Percentiles rank a stretch among this genome's conserved stretches.
These are phyloP conservation scores for Ustilago crameri DNA, from an alignment of 1,284 basidiomycete species.

Conservation along the genomic window DNA sequence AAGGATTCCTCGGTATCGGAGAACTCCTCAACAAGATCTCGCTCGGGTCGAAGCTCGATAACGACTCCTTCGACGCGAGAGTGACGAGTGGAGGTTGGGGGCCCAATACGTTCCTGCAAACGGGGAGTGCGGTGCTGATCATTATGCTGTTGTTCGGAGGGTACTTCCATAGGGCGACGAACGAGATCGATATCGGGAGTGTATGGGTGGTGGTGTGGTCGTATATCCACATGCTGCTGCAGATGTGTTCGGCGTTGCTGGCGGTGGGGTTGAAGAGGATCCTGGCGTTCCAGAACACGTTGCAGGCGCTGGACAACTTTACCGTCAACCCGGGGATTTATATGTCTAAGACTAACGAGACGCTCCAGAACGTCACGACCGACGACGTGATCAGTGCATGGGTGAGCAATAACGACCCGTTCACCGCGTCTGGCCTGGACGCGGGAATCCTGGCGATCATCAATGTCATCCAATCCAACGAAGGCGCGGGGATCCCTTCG, in stretches of 20 bases:
- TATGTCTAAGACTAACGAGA: constrained; percentile 11
- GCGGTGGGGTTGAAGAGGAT: constrained; percentile 46
- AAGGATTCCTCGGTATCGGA: constrained; percentile 43
- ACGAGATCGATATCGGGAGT: constrained; percentile 19
- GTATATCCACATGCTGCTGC: constrained; percentile 39
- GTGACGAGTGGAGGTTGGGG: constrained; percentile 47
- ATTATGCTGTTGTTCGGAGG: constrained; percentile 40
- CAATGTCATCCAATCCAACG: constrained; percentile 36
- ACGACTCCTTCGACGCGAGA: constrained; percentile 1
- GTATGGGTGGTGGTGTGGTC: constrained; percentile 39
- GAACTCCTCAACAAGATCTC: constrained; percentile 44
- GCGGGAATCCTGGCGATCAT: constrained; percentile 27
- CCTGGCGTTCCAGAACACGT: constrained; percentile 40
- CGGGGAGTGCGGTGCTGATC: constrained; percentile 35
- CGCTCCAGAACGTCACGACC: constrained; percentile 15
- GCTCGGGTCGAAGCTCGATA: constrained; percentile 27
- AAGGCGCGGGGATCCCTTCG: constrained; percentile 31
- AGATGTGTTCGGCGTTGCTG: constrained; percentile 43
- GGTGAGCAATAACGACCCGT: too few species aligned
- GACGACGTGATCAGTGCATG: constrained; percentile 1
- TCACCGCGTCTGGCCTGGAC: too few species aligned
- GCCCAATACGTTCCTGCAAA: constrained; percentile 31
- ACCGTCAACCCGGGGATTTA: constrained; percentile 13
- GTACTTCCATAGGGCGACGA: constrained; percentile 40
- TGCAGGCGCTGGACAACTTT: constrained; percentile 26